A percentile compares a stretch with the other conserved stretches of the same genome.
phyloP scores from a whole-genome alignment of 2,329 filamentous ascomycete genomes.

The Thermothelomyces thermophilus region DNA sequence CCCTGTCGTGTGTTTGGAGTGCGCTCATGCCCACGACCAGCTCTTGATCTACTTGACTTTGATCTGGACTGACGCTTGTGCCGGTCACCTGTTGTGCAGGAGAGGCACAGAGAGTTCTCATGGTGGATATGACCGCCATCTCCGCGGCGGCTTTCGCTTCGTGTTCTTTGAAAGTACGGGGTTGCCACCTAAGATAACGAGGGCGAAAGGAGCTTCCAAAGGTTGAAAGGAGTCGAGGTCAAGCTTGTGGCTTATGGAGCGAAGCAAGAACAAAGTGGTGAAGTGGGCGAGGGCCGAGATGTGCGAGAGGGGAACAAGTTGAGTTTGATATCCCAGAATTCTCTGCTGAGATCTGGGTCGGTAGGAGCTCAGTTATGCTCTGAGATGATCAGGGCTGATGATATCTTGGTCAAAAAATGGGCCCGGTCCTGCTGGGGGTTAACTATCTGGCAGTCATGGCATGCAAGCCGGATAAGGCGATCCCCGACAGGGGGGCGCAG shows the following conservation, averaged over 20 bases:
- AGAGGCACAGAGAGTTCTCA: constrained; percentile 11
- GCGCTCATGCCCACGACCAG: constrained; percentile 7
- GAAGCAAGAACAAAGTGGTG: constrained; percentile 8
- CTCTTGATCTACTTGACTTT: constrained; percentile 2
- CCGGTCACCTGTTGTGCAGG: constrained; percentile 8
- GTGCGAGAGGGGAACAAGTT: constrained; percentile 1
- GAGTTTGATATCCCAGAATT: constrained; percentile 15
- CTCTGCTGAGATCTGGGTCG: constrained; percentile 1
- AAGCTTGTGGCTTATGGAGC: constrained; percentile 1
- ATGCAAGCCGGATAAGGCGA: constrained; percentile 15
- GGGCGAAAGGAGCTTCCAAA: not conserved
- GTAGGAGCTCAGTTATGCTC: constrained; percentile 9
- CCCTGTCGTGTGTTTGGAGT: constrained; percentile 11
- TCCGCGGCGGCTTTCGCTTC: constrained; percentile 6
- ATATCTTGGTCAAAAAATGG: constrained; percentile 17
- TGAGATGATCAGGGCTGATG: not conserved
- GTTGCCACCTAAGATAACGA: not conserved
- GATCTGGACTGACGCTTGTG: constrained; percentile 6
- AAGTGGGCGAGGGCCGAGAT: constrained; percentile 4
- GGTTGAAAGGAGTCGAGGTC: not conserved
- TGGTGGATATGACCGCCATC: constrained; percentile 10
- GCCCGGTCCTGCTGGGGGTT: constrained; percentile 10
- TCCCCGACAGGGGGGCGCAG: constrained; percentile 18
- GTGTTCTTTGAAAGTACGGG: not conserved
- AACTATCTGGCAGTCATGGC: constrained; percentile 16